Evolutionary conservation across 345 rosid genomes (phyloP).

Genomic region (Eutrema yunnanense): DNA sequence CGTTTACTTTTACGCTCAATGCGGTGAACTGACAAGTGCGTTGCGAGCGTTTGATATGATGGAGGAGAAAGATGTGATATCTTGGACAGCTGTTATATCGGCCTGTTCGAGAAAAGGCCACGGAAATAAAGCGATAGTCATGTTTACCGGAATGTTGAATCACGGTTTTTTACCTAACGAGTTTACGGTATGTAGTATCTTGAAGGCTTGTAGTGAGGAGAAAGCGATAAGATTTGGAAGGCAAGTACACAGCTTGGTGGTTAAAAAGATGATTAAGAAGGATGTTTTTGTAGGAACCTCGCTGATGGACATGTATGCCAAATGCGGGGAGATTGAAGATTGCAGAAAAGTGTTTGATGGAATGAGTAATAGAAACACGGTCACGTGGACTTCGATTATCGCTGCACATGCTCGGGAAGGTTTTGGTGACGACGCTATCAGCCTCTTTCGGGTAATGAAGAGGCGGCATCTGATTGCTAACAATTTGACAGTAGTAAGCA

Average conservation of each 20-base stretch:
- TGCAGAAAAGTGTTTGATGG: constrained; percentile 56
- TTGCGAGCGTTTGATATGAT: constrained; percentile 47
- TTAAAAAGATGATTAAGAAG: constrained; percentile 49
- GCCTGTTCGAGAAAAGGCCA: constrained; percentile 70
- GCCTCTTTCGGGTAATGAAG: constrained; percentile 70
- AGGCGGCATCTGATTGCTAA: constrained; percentile 53
- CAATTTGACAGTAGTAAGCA: constrained; percentile 64
- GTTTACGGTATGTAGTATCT: constrained; percentile 60
- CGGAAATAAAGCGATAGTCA: constrained; percentile 47
- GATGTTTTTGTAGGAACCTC: constrained; percentile 72
- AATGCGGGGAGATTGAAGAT: constrained; percentile 68
- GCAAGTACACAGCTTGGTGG: constrained; percentile 62
- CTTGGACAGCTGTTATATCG: constrained; percentile 76
- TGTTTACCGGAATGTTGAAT: constrained; percentile 56
- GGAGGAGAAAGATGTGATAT: constrained; percentile 66
- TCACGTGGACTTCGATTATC: constrained; percentile 86
- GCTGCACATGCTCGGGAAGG: constrained; percentile 83
- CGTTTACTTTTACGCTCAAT: constrained; percentile 58
- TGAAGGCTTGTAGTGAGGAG: constrained; percentile 71
- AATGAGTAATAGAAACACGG: constrained; percentile 65
- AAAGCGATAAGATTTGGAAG: constrained; percentile 52
- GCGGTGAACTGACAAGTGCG: constrained; percentile 50
- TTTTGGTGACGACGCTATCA: constrained; percentile 68
- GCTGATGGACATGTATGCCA: constrained; percentile 82
- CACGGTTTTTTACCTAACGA: constrained; percentile 67